Evolutionary conservation across 306 rosid species (phyloP).

Genomic region (Ammopiptanthus mongolicus): DNA sequence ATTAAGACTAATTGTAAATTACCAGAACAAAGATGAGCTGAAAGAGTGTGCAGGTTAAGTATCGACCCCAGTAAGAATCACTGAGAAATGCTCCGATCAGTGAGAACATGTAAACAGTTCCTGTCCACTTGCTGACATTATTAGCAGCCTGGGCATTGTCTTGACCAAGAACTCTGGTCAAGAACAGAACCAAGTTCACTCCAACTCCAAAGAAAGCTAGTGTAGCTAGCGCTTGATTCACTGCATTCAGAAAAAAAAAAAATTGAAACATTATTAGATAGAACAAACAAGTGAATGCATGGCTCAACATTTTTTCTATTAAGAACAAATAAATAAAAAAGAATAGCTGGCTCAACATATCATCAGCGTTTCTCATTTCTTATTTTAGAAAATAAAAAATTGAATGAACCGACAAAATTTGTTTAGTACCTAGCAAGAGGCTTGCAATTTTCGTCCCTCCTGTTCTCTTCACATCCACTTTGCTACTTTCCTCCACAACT

Average conservation of each 20-base stretch:
- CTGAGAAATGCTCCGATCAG: slow-evolving; percentile 60
- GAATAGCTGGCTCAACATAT: no score
- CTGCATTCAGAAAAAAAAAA: slow-evolving; percentile 24
- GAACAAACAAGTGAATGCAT: not conserved
- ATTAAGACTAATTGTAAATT: not conserved
- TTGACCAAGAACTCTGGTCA: slow-evolving; percentile 59
- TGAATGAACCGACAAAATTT: not conserved
- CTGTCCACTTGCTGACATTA: slow-evolving; percentile 63
- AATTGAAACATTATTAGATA: not conserved
- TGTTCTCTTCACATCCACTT: slow-evolving; percentile 8
- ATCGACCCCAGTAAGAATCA: slow-evolving; percentile 70
- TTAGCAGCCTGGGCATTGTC: slow-evolving; percentile 55
- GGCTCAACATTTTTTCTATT: not conserved
- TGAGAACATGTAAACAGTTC: slow-evolving; percentile 61
- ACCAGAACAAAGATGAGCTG: slow-evolving; percentile 52
- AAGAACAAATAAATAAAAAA: not conserved
- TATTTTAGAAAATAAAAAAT: not conserved
- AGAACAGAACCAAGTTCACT: slow-evolving; percentile 60
- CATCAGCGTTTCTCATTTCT: not conserved
- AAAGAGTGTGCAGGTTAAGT: slow-evolving; percentile 50
- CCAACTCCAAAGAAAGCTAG: slow-evolving; percentile 68
- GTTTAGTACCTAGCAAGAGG: slow-evolving; percentile 45
- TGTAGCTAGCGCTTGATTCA: slow-evolving; percentile 65
- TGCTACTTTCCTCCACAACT: slow-evolving; percentile 3
- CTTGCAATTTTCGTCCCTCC: slow-evolving; percentile 54